These are phyloP conservation scores for Colletotrichum cuscutae DNA, from an alignment of 2,329 filamentous ascomycete genomes.

Conservation along the genomic window DNA sequence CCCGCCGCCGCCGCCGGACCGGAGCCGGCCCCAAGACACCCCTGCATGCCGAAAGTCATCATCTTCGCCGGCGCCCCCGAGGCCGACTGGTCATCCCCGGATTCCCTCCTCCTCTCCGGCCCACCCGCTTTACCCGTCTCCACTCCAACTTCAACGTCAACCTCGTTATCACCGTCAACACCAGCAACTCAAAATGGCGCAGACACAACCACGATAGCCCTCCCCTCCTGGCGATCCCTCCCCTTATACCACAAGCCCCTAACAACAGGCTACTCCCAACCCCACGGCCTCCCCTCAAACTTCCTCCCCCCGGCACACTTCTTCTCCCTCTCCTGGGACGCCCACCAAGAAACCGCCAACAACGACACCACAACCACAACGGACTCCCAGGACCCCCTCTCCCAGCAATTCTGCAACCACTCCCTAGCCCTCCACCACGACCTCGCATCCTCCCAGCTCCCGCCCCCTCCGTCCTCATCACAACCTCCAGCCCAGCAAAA, in stretches of 20 bases:
- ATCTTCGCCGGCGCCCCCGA: constrained; percentile 49
- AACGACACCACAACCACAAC: constrained; percentile 7
- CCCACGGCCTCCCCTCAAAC: constrained; percentile 48
- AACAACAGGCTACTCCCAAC: constrained; percentile 64
- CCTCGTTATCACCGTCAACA: not conserved
- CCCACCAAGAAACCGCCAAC: constrained; percentile 10
- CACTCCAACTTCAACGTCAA: not conserved
- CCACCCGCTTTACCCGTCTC: not conserved
- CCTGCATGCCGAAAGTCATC: constrained; percentile 48
- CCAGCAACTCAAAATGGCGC: not conserved
- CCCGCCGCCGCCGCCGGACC: constrained; percentile 3
- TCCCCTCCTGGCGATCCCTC: constrained; percentile 65
- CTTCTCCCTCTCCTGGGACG: constrained; percentile 53
- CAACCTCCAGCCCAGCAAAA: not conserved
- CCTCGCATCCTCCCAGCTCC: constrained; percentile 70
- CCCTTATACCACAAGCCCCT: constrained; percentile 58
- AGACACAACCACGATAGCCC: too few relatives aligned
- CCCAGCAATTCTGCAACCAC: constrained; percentile 80
- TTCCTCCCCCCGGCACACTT: constrained; percentile 51
- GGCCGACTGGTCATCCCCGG: constrained; percentile 43
- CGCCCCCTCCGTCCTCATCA: not conserved
- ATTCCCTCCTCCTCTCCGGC: constrained; percentile 37
- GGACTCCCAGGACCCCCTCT: constrained; percentile 38
- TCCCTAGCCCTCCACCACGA: constrained; percentile 78
- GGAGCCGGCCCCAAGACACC: not conserved